Evolutionary conservation across 441 rosid species (phyloP), one percentile per base, ranked within the genome.

Genomic region (Raphanus hybrid): DNA sequence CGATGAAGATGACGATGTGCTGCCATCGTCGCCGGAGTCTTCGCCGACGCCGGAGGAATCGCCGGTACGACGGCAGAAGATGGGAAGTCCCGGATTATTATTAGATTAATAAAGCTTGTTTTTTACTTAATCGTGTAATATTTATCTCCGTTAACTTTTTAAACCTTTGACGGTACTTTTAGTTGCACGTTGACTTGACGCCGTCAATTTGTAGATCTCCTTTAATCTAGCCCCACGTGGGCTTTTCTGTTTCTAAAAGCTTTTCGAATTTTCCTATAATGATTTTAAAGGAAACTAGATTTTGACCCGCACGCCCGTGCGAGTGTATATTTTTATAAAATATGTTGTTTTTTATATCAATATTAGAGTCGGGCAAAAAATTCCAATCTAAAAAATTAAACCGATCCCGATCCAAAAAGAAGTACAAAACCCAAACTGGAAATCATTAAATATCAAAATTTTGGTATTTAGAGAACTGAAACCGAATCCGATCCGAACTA

Each of bases 131-230:
- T 58, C 57, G 73, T 79, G 82, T 80, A 59, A 75, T 75, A 75
- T 80, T 20, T 61, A 14, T 72, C 71, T 72, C 78, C 71, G 80
- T 80, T 80, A 80, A 76, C 78, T 41, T 41, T 67, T 79, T 78
- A 64, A 23, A 2, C 69, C 55, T 71, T 67, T 60, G 78, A 72
- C 80, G 74, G 80, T 63, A 52, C 68, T 71, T 79, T 76, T 60
- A 75, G 58, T 71, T 76, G 75, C 80, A 67, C 82, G 79, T 74
- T 79, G 79, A 79, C 82, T 65, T 75, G 10, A 79, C 82, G 82
- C 72, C 76, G 82, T 79, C 76, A 79, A 57, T 65, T 75, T 55
- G 55, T 68, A 78, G 78, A 68, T 78, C 12, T 41, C 78, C 74
- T 52, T 73, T 78, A 65, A 48, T 72, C 77, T 66, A 34, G 59